These are phyloP conservation scores for Platanus orientalis DNA, from an alignment of 164 flowering plant genomes.

Conservation along the genomic window DNA sequence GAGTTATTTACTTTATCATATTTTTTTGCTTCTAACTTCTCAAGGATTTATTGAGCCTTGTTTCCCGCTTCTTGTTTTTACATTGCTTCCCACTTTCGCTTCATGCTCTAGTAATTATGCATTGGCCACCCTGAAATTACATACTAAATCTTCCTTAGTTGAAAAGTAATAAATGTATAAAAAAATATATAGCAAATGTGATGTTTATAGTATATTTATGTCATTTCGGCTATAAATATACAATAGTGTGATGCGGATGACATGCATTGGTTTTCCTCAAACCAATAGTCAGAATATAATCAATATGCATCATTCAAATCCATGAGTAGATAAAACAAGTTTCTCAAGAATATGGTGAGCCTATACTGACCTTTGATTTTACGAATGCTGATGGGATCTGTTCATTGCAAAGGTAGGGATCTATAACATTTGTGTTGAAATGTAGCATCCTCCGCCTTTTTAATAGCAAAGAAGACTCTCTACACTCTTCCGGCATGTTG, in stretches of 20 bases:
- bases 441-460: conserved; percentile 83
- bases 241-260: not conserved
- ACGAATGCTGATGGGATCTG: conserved; percentile 39
- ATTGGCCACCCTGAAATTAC: too few relatives aligned
- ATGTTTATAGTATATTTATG: too few relatives aligned
- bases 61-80: too few relatives aligned
- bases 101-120: too few relatives aligned
- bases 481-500: conserved; percentile 38
- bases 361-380: conserved; percentile 47
- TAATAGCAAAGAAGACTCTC: conserved; percentile 48
- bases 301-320: not conserved
- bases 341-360: not conserved
- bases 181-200: too few relatives aligned
- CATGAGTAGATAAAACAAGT: not conserved
- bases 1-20: too few relatives aligned
- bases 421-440: conserved; percentile 38
- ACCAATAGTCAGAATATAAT: not conserved
- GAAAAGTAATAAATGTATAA: too few relatives aligned
- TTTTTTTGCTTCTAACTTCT: too few relatives aligned
- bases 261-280: not conserved
- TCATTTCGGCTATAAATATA: too few relatives aligned
- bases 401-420: conserved; percentile 33
- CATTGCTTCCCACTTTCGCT: too few relatives aligned
- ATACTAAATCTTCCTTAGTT: too few relatives aligned
- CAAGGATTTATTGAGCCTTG: too few relatives aligned